Percentiles rank a stretch among this genome's conserved stretches.
These are phyloP conservation scores for Dictyostelium intermedium DNA, from an alignment of 78 protist species.

Conservation along the genomic window DNA sequence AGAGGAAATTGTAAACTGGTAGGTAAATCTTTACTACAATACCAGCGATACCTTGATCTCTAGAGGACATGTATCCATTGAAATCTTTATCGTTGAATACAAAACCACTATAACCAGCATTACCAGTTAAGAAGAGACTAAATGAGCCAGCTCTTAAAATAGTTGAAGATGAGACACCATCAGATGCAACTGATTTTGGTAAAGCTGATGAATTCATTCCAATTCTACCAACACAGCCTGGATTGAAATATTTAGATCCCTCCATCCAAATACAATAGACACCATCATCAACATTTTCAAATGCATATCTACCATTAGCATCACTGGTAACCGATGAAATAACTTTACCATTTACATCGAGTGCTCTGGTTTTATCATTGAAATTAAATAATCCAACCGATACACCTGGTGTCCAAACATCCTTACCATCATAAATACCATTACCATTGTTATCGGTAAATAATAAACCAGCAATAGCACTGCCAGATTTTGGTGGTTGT, in stretches of 20 bases:
- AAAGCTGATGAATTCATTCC: not conserved
- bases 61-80: not conserved
- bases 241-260: not conserved
- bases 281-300: slow-evolving; percentile 7
- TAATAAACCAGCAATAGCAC: not conserved
- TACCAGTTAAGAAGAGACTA: not conserved
- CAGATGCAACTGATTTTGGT: not conserved
- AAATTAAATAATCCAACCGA: not conserved
- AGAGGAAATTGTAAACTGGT: not conserved
- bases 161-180: not conserved
- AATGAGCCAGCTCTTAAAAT: not conserved
- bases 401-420: not conserved
- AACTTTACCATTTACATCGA: not conserved
- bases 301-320: not conserved
- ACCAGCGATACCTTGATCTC: not conserved
- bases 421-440: not conserved
- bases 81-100: not conserved
- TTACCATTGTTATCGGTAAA: not conserved
- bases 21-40: not conserved
- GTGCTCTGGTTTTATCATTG: not conserved
- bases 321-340: not conserved
- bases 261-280: not conserved
- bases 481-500: not conserved
- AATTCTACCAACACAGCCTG: slow-evolving; percentile 1
- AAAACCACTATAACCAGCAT: not conserved